phyloP scores from a whole-genome alignment of 2,329 filamentous ascomycete genomes.

The Aureobasidium sp. region DNA sequence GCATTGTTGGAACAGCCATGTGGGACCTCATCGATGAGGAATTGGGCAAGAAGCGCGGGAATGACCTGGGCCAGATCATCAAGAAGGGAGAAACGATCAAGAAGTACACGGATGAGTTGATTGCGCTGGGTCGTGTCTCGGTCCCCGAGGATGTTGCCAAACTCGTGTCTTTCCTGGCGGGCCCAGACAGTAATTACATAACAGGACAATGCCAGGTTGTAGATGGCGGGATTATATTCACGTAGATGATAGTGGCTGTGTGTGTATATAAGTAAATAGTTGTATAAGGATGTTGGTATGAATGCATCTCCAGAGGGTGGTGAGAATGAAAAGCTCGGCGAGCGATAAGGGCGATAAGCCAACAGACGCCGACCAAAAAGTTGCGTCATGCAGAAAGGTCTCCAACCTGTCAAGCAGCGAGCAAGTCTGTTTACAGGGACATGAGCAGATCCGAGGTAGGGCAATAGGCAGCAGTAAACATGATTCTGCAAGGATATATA shows the following conservation, averaged over 20 bases:
- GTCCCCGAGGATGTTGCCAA: slow-evolving; percentile 55
- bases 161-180: slow-evolving; percentile 52
- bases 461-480: background rate
- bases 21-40: slow-evolving; percentile 59
- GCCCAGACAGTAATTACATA: slow-evolving; percentile 54
- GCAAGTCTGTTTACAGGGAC: background rate
- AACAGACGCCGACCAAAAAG: background rate
- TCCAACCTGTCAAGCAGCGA: background rate
- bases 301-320: background rate
- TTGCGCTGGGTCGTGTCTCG: slow-evolving; percentile 49
- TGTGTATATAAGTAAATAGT: background rate
- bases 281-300: background rate
- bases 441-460: too few relatives aligned
- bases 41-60: slow-evolving; percentile 43
- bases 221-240: slow-evolving; percentile 26
- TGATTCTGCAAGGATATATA: background rate
- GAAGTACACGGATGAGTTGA: slow-evolving; percentile 45
- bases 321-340: background rate
- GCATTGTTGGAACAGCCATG: slow-evolving; percentile 59
- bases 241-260: background rate
- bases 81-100: slow-evolving; percentile 36
- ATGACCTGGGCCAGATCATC: slow-evolving; percentile 40
- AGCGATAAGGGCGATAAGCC: background rate
- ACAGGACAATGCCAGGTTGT: slow-evolving; percentile 58
- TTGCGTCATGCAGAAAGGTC: background rate